Evolutionary conservation across 108 stramenopile species (phyloP), one percentile per base, ranked within the genome.

Genomic region (Epipyxis sp.): DNA sequence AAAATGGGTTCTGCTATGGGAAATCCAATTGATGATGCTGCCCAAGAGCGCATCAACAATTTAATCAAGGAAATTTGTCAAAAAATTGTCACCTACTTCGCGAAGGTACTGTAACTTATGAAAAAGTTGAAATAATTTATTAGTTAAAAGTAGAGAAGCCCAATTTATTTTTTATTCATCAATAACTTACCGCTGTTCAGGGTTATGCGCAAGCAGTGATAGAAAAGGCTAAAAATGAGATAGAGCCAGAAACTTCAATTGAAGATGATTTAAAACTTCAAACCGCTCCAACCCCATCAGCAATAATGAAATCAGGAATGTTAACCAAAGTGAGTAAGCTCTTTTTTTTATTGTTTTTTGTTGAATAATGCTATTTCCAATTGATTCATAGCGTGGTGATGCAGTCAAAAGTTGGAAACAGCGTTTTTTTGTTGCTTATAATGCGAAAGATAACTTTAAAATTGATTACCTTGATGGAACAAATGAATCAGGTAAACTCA

Each of bases 1-100:
- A 74, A 27, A 57, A 74, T 74, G 71, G 71, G 71, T 42, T 16
- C 6, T 42, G n/a, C 13, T 74, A 20, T 39, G 3, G 3, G 13
- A 13, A 74, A 74, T 37, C 71, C 71, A 6, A 46, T 74, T 3
- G 71, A 74, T 74, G 71, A 74, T 46, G 44, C 71, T 27, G 43
- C 44, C 27, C 71, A 74, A 42, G n/a, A 46, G 44, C 71, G 71
- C 25, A 74, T 74, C 46, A 74, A 74, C 25, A 42, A 74, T 34
- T 29, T 13, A 13, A 74, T 74, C 34, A 3, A 46, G 20, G 71
- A 74, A 39, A 42, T 74, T 46, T 46, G 40, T 10, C 6, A 27
- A 10, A 57, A 16, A 10, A 43, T 74, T 42, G 34, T 16, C 25
- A 74, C 20, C 10, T 37, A 74, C 16, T 74, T 74, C 61, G 20